Percentiles rank a stretch among this genome's conserved stretches.
These are phyloP conservation scores for Allomyces arbusculus DNA, from an alignment of 192 early-diverging fungal species.

Conservation along the genomic window DNA sequence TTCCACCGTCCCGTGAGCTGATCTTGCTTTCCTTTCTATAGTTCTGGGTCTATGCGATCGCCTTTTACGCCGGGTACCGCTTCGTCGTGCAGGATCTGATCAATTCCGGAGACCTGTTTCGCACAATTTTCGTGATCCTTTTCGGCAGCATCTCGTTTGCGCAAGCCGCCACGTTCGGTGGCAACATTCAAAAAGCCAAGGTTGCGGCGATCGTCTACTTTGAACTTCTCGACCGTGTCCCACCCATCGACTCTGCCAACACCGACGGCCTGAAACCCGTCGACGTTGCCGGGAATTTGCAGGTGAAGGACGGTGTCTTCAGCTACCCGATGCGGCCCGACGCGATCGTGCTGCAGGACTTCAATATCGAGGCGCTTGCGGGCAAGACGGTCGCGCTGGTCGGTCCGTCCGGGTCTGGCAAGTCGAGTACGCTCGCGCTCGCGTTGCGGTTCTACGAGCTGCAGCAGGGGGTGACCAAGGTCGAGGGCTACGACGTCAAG, in stretches of 20 bases:
- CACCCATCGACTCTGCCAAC: slow-evolving; percentile 17
- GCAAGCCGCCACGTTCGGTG: neutral
- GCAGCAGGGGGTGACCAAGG: slow-evolving; percentile 13
- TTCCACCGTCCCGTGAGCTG: no score
- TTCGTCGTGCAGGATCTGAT: slow-evolving; percentile 13
- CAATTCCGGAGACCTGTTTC: slow-evolving; percentile 5
- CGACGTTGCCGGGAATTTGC: neutral
- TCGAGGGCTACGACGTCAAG: slow-evolving; percentile 21
- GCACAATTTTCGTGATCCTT: neutral
- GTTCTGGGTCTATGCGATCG: slow-evolving; percentile 29
- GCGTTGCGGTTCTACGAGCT: slow-evolving; percentile 35
- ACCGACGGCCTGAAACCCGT: slow-evolving; percentile 12
- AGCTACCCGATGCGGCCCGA: slow-evolving; percentile 16
- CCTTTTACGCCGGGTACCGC: slow-evolving; percentile 32
- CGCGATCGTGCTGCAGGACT: slow-evolving; percentile 22
- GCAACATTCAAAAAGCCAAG: slow-evolving; percentile 18
- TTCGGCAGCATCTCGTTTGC: neutral
- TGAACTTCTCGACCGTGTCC: slow-evolving; percentile 21
- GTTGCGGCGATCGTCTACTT: slow-evolving; percentile 30
- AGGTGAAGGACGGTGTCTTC: slow-evolving; percentile 10
- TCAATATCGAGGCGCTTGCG: slow-evolving; percentile 27
- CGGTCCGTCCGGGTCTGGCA: slow-evolving; percentile 47
- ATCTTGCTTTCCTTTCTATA: slow-evolving; percentile 7
- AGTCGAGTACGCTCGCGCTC: slow-evolving; percentile 41
- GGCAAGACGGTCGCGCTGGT: slow-evolving; percentile 59